phyloP scores from a whole-genome alignment of 371 early-diverging fungal species.

The Mortierella sp. region DNA sequence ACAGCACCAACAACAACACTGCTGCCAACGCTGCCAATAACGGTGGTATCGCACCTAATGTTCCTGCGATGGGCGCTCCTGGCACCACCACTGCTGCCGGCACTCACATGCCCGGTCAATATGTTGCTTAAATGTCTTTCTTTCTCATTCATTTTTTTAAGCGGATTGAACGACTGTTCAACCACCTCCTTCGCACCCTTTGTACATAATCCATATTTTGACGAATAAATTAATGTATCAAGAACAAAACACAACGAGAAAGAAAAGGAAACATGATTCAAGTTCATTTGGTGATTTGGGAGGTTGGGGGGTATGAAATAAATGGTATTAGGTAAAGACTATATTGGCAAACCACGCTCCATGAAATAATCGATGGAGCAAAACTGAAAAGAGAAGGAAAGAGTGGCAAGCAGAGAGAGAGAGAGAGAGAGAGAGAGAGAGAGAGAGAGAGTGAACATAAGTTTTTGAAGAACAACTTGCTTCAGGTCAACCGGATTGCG shows the following conservation, averaged over 20 bases:
- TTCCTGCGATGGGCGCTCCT: constrained; percentile 31
- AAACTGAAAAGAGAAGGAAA: neutral
- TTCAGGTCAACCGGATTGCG: constrained; percentile 42
- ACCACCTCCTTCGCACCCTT: neutral
- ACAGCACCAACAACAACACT: neutral
- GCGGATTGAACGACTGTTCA: neutral
- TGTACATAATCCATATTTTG: neutral
- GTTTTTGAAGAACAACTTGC: neutral
- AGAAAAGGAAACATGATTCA: neutral
- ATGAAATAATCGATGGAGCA: neutral
- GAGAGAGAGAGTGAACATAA: neutral
- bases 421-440: neutral
- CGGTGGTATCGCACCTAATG: neutral
- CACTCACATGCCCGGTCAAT: constrained; percentile 26
- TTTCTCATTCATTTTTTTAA: neutral
- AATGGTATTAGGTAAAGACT: neutral
- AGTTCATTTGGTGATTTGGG: neutral
- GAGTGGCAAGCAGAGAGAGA: neutral
- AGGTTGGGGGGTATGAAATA: neutral
- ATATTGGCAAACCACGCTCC: neutral
- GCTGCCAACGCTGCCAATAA: no score
- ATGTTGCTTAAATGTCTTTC: neutral
- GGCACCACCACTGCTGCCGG: constrained; percentile 37
- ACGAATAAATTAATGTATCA: neutral
- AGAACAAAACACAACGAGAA: neutral